A percentile compares a stretch with the other conserved stretches of the same genome.
Conservation (phyloP, 768 basidiomycete species). For the Rubroboletus satanas region DNA sequence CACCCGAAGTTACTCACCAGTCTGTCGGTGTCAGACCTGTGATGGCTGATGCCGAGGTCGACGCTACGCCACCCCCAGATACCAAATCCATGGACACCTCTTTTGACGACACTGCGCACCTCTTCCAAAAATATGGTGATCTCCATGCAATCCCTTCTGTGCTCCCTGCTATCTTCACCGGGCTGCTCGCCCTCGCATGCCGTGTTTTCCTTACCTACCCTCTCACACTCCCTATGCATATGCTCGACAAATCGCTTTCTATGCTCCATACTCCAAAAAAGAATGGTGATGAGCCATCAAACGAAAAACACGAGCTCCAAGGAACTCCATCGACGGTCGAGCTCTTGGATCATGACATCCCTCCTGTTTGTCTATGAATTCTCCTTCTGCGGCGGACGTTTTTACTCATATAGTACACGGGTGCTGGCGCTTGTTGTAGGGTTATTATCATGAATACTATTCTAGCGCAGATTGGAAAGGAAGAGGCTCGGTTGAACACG, state of each 20-base stretch:
- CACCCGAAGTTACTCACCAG: conserved; percentile 32
- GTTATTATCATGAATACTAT: conserved; percentile 38
- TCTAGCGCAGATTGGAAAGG: conserved; percentile 30
- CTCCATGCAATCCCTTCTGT: conserved; percentile 32
- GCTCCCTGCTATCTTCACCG: conserved; percentile 28
- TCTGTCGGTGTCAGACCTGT: conserved; percentile 28
- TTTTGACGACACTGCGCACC: conserved; percentile 21
- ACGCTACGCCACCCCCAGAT: conserved; percentile 27
- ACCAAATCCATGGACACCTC: conserved; percentile 19
- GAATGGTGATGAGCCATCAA: conserved; percentile 26
- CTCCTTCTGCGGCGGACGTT: conserved; percentile 31
- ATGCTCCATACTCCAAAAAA: conserved; percentile 31
- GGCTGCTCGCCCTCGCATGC: conserved; percentile 46
- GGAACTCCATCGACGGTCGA: conserved; percentile 27
- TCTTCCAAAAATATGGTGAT: conserved; percentile 23
- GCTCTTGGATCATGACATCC: conserved; percentile 31
- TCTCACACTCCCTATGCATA: conserved; percentile 44
- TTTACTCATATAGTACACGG: conserved; percentile 43
- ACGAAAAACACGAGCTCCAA: conserved; percentile 31
- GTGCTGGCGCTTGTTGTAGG: conserved; percentile 48
- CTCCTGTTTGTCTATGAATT: conserved; percentile 52
- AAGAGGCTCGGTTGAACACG: conserved; percentile 28
- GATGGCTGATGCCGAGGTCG: conserved; percentile 32
- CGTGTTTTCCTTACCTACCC: conserved; percentile 48
- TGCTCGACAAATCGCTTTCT: conserved; percentile 35